Conservation (phyloP, 1,284 basidiomycete species). For the Trichosporon inkin region DNA sequence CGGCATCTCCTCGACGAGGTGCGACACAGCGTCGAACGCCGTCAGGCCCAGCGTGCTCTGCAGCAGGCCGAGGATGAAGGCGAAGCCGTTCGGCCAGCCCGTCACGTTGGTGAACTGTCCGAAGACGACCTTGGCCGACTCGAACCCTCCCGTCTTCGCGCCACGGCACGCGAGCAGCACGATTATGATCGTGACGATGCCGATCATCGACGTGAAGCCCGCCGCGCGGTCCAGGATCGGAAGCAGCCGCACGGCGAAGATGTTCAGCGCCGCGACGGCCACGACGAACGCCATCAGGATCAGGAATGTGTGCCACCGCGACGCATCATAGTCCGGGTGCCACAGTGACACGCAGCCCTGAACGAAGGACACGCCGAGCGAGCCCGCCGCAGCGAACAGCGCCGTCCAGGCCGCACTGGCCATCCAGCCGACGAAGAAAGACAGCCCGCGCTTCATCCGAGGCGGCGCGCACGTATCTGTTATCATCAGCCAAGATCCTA, state of each 20-base stretch:
- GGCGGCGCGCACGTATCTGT: constrained; percentile 7
- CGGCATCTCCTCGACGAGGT: constrained; percentile 48
- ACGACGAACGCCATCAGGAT: constrained; percentile 14
- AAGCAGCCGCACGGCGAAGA: constrained; percentile 17
- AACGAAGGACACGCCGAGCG: constrained; percentile 32
- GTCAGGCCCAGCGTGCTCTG: constrained; percentile 30
- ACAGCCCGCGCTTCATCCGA: constrained; percentile 5
- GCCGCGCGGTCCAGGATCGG: constrained; percentile 28
- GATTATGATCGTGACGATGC: constrained; percentile 39
- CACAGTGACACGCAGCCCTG: constrained; percentile 24
- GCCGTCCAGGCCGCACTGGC: constrained; percentile 45
- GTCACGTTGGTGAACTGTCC: constrained; percentile 37
- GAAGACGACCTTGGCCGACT: constrained; percentile 45
- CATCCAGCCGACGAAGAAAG: constrained; percentile 20
- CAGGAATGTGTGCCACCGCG: constrained; percentile 19
- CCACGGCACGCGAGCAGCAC: constrained; percentile 21
- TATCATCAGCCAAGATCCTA: not conserved
- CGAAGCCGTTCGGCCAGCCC: constrained; percentile 27
- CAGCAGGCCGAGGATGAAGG: constrained; percentile 48
- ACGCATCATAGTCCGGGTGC: constrained; percentile 6
- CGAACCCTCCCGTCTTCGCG: constrained; percentile 30
- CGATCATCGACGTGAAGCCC: constrained; percentile 34
- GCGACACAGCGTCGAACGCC: constrained; percentile 33
- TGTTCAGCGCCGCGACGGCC: constrained; percentile 16
- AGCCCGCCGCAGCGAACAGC: constrained; percentile 39